Percentiles rank a stretch among this genome's conserved stretches.
phyloP scores from a whole-genome alignment of 2,329 filamentous ascomycete species.

The Sclerotinia subarctica region DNA sequence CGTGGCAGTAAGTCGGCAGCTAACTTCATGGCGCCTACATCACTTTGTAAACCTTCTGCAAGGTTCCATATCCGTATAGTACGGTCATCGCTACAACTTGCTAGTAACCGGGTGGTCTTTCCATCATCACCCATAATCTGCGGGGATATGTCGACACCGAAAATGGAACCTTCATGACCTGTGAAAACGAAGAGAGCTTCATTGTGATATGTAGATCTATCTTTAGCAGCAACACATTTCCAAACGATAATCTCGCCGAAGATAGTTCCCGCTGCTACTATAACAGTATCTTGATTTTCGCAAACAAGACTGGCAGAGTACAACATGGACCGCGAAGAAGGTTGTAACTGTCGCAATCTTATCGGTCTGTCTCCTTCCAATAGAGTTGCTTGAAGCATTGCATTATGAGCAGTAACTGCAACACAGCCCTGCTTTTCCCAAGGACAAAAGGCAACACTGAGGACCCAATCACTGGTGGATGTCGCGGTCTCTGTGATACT shows the following conservation, averaged over 20 bases:
- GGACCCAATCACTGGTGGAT: slow-evolving; percentile 70
- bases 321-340: slow-evolving; percentile 76
- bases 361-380: slow-evolving; percentile 32
- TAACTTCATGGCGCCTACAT: background rate
- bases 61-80: slow-evolving; percentile 89
- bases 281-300: slow-evolving; percentile 54
- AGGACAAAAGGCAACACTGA: slow-evolving; percentile 60
- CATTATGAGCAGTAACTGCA: slow-evolving; percentile 84
- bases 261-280: slow-evolving; percentile 85
- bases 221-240: slow-evolving; percentile 56
- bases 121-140: slow-evolving; percentile 44
- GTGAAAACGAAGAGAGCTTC: slow-evolving; percentile 54
- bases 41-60: slow-evolving; percentile 15
- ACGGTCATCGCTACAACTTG: slow-evolving; percentile 92
- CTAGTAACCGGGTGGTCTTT: slow-evolving; percentile 59
- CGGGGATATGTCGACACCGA: slow-evolving; percentile 77
- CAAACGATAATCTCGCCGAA: slow-evolving; percentile 94
- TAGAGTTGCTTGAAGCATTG: slow-evolving; percentile 55
- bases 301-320: slow-evolving; percentile 78
- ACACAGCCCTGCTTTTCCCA: slow-evolving; percentile 47
- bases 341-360: slow-evolving; percentile 50
- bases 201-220: slow-evolving; percentile 29
- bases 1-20: slow-evolving; percentile 33
- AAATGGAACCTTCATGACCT: slow-evolving; percentile 89
- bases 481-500: slow-evolving; percentile 40